These are phyloP conservation scores for Dillenia suffruticosa DNA, from an alignment of 164 flowering plant species.

Conservation along the genomic window DNA sequence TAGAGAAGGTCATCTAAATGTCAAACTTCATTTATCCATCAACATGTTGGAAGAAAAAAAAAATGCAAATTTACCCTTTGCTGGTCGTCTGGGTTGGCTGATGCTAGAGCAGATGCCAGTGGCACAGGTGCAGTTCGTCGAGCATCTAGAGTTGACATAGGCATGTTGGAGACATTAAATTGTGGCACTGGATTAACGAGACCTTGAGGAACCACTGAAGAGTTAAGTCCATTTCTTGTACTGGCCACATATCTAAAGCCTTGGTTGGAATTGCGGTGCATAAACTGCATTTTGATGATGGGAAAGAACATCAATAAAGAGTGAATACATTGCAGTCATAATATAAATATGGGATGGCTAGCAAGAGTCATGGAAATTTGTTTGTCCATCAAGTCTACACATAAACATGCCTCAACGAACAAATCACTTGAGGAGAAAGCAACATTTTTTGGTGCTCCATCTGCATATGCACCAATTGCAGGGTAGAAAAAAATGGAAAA, in stretches of 20 bases:
- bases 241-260: constrained; percentile 48
- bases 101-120: constrained; percentile 64
- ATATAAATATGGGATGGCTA: no score
- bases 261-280: constrained; percentile 47
- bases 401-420: no score
- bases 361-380: no score
- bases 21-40: no score
- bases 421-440: no score
- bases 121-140: constrained; percentile 40
- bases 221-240: constrained; percentile 47
- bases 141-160: constrained; percentile 28
- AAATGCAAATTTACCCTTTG: constrained; percentile 28
- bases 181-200: constrained; percentile 46
- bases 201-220: constrained; percentile 49
- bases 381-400: no score
- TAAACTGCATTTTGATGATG: constrained; percentile 16
- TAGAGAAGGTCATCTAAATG: background rate
- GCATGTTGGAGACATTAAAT: constrained; percentile 40
- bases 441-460: no score
- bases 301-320: no score
- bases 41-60: background rate
- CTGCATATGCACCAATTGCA: no score
- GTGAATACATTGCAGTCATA: no score
- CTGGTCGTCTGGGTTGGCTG: constrained; percentile 55
- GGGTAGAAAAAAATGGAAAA: no score